phyloP scores from a whole-genome alignment of 805 yeast species.

The Myxozyma sirexii region DNA sequence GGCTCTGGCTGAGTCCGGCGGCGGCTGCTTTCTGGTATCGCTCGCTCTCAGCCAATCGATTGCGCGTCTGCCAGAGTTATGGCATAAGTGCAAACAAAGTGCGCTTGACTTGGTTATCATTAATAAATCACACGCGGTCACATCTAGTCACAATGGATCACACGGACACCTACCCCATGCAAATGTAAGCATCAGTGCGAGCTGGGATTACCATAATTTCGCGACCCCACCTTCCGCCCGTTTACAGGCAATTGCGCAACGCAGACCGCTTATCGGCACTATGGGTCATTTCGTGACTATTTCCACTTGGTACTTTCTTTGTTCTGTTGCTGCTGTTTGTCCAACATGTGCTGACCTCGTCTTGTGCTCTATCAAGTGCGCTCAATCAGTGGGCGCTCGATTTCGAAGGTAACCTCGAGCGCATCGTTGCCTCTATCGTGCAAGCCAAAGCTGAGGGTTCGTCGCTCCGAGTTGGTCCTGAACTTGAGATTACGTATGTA shows the following conservation, averaged over 20 bases:
- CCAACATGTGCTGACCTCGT: neutral
- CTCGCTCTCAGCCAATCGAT: conserved; percentile 29
- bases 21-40: conserved; percentile 16
- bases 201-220: neutral
- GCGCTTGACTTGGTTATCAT: conserved; percentile 15
- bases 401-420: conserved; percentile 93
- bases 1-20: conserved; percentile 12
- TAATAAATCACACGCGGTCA: neutral
- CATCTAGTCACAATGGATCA: neutral
- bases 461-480: conserved; percentile 91
- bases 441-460: conserved; percentile 80
- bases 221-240: neutral
- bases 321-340: neutral
- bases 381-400: conserved; percentile 99
- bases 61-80: neutral
- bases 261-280: neutral
- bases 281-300: conserved; percentile 34
- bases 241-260: neutral
- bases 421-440: conserved; percentile 78
- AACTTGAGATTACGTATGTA: conserved; percentile 83
- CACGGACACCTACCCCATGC: neutral
- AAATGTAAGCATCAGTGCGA: neutral
- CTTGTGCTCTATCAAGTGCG: conserved; percentile 45
- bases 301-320: conserved; percentile 27
- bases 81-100: conserved; percentile 11